phyloP scores from a whole-genome alignment of 345 rosid species.

The Ceriops decandra region DNA sequence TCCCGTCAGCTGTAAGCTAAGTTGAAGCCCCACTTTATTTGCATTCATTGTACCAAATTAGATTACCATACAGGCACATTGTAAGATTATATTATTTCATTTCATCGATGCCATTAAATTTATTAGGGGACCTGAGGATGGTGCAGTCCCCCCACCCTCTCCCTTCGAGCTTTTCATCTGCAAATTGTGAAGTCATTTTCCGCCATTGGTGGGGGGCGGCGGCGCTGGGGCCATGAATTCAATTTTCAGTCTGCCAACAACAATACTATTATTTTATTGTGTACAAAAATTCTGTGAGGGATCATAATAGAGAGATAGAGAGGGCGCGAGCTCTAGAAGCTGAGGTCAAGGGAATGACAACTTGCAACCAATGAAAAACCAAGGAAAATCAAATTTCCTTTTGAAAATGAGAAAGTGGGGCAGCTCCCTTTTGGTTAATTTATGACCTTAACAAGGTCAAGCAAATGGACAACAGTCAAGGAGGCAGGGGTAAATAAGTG shows the following conservation, averaged over 20 bases:
- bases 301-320: neutral
- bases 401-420: too few relatives aligned
- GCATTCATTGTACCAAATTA: too few relatives aligned
- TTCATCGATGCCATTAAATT: neutral
- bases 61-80: too few relatives aligned
- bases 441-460: neutral
- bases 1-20: too few relatives aligned
- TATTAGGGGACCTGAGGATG: neutral
- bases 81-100: neutral
- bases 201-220: conserved; percentile 40
- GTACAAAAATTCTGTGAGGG: neutral
- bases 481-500: neutral
- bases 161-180: neutral
- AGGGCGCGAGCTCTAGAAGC: conserved; percentile 9
- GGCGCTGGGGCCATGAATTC: conserved; percentile 32
- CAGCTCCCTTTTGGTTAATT: too few relatives aligned
- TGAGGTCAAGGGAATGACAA: conserved; percentile 19
- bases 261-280: neutral
- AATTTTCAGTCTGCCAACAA: conserved; percentile 23
- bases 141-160: conserved; percentile 13
- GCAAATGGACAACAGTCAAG: conserved; percentile 7
- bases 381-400: conserved; percentile 16
- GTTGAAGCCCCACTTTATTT: too few relatives aligned
- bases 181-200: conserved; percentile 44
- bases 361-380: conserved; percentile 34